A percentile compares a stretch with the other conserved stretches of the same genome.
These are phyloP conservation scores for Leishmania gerbilli DNA, from an alignment of 208 protist genomes.

Conservation along the genomic window DNA sequence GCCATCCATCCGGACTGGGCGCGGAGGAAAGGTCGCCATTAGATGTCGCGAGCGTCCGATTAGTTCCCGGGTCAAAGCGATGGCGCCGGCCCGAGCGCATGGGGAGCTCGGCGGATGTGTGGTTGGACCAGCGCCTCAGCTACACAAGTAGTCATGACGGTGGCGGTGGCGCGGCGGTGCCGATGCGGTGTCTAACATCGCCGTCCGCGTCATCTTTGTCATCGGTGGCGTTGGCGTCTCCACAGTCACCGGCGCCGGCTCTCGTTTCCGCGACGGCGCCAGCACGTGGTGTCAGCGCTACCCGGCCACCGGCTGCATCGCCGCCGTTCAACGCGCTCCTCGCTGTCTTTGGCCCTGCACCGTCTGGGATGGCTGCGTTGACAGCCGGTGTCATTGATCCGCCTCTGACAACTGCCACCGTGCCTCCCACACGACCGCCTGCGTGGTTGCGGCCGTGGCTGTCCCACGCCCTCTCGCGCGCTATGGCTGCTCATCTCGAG, in stretches of 20 bases:
- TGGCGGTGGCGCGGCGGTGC: background rate
- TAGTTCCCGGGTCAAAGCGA: conserved; percentile 15
- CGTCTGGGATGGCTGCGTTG: background rate
- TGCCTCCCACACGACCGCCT: background rate
- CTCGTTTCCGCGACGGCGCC: conserved; percentile 5
- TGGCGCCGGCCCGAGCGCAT: conserved; percentile 1
- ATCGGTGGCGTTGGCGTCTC: conserved; percentile 5
- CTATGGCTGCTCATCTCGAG: conserved; percentile 4
- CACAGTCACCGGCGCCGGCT: conserved; percentile 14
- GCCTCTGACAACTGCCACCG: background rate
- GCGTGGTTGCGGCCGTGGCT: conserved; percentile 7
- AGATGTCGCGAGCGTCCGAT: background rate
- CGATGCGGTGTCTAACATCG: conserved; percentile 3
- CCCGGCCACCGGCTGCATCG: background rate
- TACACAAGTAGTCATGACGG: background rate
- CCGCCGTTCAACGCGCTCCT: conserved; percentile 12
- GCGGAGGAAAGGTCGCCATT: background rate
- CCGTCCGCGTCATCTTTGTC: conserved; percentile 18
- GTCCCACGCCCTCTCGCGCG: conserved; percentile 6
- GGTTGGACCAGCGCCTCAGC: background rate
- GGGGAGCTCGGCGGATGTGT: background rate
- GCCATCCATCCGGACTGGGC: background rate
- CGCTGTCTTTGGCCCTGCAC: background rate
- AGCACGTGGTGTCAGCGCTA: background rate
- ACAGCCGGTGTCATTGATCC: background rate